A percentile compares a stretch with the other conserved stretches of the same genome.
phyloP scores from a whole-genome alignment of 2,329 filamentous ascomycete species.

The Paecilomyces variotii region DNA sequence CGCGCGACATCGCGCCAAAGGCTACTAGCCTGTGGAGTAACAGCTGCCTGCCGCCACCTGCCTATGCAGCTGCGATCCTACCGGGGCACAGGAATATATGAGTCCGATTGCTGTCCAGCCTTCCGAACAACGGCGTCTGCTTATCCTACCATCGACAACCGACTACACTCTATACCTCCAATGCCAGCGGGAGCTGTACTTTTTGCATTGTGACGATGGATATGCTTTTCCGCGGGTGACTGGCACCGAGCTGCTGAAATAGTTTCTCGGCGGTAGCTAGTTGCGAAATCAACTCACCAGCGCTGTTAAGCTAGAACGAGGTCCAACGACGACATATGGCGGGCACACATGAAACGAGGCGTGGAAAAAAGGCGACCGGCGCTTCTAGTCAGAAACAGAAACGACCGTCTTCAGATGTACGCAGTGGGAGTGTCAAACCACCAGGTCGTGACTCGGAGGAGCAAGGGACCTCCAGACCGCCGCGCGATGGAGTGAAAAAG shows the following conservation, averaged over 20 bases:
- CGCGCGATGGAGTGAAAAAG: background rate
- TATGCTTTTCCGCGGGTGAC: background rate
- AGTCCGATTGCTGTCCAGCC: background rate
- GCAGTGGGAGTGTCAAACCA: background rate
- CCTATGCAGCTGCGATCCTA: background rate
- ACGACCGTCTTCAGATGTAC: background rate
- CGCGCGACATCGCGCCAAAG: background rate
- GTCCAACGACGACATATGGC: background rate
- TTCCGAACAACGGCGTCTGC: background rate
- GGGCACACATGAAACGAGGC: background rate
- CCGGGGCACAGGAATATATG: background rate
- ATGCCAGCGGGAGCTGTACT: background rate
- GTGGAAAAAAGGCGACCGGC: background rate
- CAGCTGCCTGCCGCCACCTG: background rate
- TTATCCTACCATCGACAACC: background rate
- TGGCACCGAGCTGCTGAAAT: background rate
- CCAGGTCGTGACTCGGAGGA: background rate
- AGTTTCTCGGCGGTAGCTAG: background rate
- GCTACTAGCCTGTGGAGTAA: background rate
- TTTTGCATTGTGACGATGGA: background rate
- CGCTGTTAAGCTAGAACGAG: background rate
- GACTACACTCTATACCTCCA: background rate
- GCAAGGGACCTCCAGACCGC: background rate
- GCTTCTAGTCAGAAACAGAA: background rate
- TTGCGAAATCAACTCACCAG: background rate